Percentiles rank a stretch among this genome's conserved stretches.
Evolutionary conservation across 371 early-diverging fungal genomes (phyloP).

Genomic region (Mycotypha africana): DNA sequence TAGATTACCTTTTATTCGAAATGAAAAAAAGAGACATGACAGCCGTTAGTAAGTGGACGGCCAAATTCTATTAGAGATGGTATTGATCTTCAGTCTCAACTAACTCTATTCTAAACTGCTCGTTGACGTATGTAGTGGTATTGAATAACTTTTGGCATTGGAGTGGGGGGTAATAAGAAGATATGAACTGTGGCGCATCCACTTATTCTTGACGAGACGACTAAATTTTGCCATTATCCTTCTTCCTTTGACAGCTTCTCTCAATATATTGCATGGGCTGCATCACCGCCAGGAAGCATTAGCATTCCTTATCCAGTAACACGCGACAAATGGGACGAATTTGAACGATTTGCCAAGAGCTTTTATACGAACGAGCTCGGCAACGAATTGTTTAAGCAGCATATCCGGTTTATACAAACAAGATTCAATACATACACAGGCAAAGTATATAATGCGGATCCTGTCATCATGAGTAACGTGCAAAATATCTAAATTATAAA

Average conservation of each 20-base stretch:
- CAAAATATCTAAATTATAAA: too few species aligned
- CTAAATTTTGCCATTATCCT: too few species aligned
- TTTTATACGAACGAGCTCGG: slow-evolving; percentile 40
- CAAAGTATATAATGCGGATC: slow-evolving; percentile 31
- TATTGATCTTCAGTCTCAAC: too few species aligned
- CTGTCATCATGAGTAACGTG: slow-evolving; percentile 38
- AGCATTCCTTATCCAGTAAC: slow-evolving; percentile 43
- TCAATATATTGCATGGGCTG: slow-evolving; percentile 54
- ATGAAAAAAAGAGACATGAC: slow-evolving; percentile 46
- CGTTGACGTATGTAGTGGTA: too few species aligned
- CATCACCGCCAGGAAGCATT: slow-evolving; percentile 13
- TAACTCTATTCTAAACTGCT: too few species aligned
- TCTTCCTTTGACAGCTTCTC: slow-evolving; percentile 35
- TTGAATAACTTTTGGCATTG: slow-evolving; percentile 61
- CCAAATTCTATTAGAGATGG: too few species aligned
- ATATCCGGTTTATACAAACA: slow-evolving; percentile 25
- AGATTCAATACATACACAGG: slow-evolving; percentile 33
- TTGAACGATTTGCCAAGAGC: slow-evolving; percentile 17
- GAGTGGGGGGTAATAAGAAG: slow-evolving; percentile 46
- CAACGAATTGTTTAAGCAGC: slow-evolving; percentile 28
- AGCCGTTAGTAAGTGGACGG: slow-evolving; percentile 45
- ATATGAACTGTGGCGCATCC: too few species aligned
- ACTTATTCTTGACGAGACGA: too few species aligned
- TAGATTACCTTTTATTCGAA: slow-evolving; percentile 47
- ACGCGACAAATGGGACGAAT: slow-evolving; percentile 13